phyloP scores from a whole-genome alignment of 805 yeast genomes.

The Blastobotrys americana region DNA sequence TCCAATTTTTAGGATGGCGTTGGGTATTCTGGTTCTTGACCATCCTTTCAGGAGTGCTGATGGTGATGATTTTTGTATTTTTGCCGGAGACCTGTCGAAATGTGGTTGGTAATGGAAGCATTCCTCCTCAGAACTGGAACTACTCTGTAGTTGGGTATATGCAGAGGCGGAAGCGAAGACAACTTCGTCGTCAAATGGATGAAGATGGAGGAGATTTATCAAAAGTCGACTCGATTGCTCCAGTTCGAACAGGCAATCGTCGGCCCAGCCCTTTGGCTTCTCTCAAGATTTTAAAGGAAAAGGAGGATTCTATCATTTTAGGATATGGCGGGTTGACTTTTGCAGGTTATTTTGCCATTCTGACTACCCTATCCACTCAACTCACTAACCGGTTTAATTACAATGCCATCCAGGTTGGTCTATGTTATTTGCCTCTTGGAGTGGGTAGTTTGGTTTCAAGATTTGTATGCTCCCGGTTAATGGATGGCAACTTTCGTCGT shows the following conservation, averaged over 20 bases:
- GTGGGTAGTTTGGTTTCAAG: slow-evolving; percentile 46
- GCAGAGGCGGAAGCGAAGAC: slow-evolving; percentile 20
- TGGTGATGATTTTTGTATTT: slow-evolving; percentile 30
- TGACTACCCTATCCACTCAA: slow-evolving; percentile 57
- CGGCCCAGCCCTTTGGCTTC: slow-evolving; percentile 23
- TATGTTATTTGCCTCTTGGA: slow-evolving; percentile 70
- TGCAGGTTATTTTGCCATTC: slow-evolving; percentile 60
- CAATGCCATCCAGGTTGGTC: slow-evolving; percentile 52
- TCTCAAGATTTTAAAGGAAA: slow-evolving; percentile 37
- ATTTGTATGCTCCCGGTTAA: slow-evolving; percentile 37
- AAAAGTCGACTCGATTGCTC: not conserved
- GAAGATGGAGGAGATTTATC: not conserved
- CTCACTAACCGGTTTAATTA: slow-evolving; percentile 45
- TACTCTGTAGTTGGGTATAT: slow-evolving; percentile 18
- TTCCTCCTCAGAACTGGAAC: slow-evolving; percentile 37
- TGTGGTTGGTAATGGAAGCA: slow-evolving; percentile 66
- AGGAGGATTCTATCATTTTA: slow-evolving; percentile 43
- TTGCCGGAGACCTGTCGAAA: slow-evolving; percentile 74
- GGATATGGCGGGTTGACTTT: slow-evolving; percentile 56
- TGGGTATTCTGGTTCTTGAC: slow-evolving; percentile 57
- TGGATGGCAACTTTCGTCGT: slow-evolving; percentile 52
- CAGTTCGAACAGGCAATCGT: not conserved
- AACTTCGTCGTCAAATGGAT: slow-evolving; percentile 10
- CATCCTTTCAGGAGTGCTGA: slow-evolving; percentile 47
- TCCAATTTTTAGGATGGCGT: slow-evolving; percentile 54